Evolutionary conservation across 148 eudicot genomes (phyloP), one percentile per base, ranked within the genome.

Genomic region (Agrostemma githago): DNA sequence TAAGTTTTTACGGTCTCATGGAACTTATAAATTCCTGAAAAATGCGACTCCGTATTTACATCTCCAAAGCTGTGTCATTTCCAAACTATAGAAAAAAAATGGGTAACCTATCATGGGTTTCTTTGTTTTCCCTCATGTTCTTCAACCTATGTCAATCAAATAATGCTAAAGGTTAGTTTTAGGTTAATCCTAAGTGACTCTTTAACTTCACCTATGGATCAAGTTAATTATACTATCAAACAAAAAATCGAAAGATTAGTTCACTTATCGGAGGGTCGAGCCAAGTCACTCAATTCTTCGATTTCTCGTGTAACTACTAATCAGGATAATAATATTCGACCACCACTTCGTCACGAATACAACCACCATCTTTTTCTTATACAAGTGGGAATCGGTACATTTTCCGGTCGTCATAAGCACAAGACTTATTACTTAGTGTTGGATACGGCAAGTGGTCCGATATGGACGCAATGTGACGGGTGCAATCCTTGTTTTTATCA

Each of bases 401-500:
- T 34, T 3, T 8, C 15, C 2, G 4, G 6, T 19, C 12, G 42
- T 7, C 54, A 4, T 1, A 1, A 37, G 20, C 51, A 21, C 11
- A 54, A 54, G 8, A 51, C 72, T 5, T 69, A 69, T n/a, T 48
- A 69, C 59, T 21, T 69, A 38, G n/a, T 8, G 39, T 48, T 48
- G 16, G 59, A 46, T 12, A 69, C 58, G 1, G 72, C 8, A 44
- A 19, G 59, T 10, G 41, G 59, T 46, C 8, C 10, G 26, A 69
- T 14, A 11, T 69, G 72, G 72, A 69, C 60, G 10, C 59, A 69
- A 48, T 69, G 62, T n/a, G 15, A 37, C 56, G 74, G 46, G 16
- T 57, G 62, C 7, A 54, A 71, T 40, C 74, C 74, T 15, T 71
- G 74, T 56, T 71, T 71, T n/a, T 63, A 37, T 7, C 62, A 71